Percentiles rank a stretch among this genome's conserved stretches.
phyloP scores from a whole-genome alignment of 768 basidiomycete genomes.

The Tricholoma sp. region DNA sequence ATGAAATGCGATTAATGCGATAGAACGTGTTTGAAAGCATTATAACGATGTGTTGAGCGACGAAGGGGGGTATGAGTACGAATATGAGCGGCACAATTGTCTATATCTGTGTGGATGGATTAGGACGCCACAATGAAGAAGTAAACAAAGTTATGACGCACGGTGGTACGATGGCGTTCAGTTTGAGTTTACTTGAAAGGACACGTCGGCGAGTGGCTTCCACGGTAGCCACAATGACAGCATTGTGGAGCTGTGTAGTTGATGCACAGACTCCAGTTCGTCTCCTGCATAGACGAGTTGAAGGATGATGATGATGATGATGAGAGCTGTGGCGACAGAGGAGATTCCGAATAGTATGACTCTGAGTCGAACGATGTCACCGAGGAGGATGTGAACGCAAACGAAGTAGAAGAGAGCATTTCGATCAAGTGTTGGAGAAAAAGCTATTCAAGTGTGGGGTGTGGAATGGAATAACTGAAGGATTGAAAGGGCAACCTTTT shows the following conservation, averaged over 20 bases:
- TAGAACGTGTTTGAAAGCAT: constrained; percentile 15
- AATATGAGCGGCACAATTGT: not conserved
- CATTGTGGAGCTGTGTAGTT: constrained; percentile 67
- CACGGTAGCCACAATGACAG: constrained; percentile 74
- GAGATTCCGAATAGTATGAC: too few species aligned
- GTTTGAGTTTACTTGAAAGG: constrained; percentile 42
- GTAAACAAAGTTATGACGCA: constrained; percentile 4
- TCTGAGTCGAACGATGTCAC: too few species aligned
- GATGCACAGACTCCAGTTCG: constrained; percentile 26
- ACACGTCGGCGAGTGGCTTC: constrained; percentile 53
- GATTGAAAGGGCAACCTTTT: constrained; percentile 27
- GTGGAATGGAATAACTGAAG: constrained; percentile 18
- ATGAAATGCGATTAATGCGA: constrained; percentile 10
- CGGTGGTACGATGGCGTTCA: constrained; percentile 22
- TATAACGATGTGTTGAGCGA: constrained; percentile 10
- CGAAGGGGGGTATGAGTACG: not conserved
- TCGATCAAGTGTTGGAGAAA: constrained; percentile 1
- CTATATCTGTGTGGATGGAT: not conserved
- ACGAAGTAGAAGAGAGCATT: constrained; percentile 22
- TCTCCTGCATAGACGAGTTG: constrained; percentile 14
- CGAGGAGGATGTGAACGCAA: not conserved
- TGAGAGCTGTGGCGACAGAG: not conserved
- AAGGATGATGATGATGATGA: constrained; percentile 13
- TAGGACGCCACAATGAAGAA: constrained; percentile 1
- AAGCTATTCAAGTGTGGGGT: constrained; percentile 12